Evolutionary conservation across 768 basidiomycete genomes (phyloP), one percentile per base, ranked within the genome.

Genomic region (Tylopilus balloui): DNA sequence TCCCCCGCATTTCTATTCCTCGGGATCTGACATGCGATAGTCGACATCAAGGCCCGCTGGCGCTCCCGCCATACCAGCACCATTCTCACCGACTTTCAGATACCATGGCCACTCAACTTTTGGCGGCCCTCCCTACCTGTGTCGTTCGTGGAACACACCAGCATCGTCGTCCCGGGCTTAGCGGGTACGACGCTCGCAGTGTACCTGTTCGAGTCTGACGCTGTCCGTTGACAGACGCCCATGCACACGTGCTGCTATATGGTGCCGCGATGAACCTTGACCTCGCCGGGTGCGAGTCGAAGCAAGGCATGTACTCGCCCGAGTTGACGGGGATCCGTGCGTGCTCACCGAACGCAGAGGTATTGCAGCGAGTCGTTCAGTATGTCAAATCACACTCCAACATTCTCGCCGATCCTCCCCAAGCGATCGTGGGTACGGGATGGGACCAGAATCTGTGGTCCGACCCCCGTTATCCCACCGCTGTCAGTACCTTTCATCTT

Each of bases 371-470:
- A 1, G 69, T 92, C 28, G 81, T 81, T 48, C 54, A 65, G 1
- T 84, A 85, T 53, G 77, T 92, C 47, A 59, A 70, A 4, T 65
- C 73, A 1, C 78, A 81, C 45, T 80, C 86, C 0, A 80, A 81
- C 32, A 63, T 85, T 6, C 62, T 70, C 1, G 61, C 74, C 3
- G 77, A 88, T 58, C 71, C 68, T 3, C 69, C 74, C 3, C 69
- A 61, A 6, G 96, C 91, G 90, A 79, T 96, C 35, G 73, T 83
- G 56, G 93, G 92, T 11, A 79, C 86, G 72, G 94, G 94, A 5
- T 98, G 94, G 93, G 90, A 98, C 60, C 92, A 98, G 67, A 95
- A 87, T 1, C 75, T 78, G 49, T 91, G 88, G 88, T 54, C 74
- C 7, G 74, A 71, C 11, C 65, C 71, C 9, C 62, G 73, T 20